Conservation (phyloP, 2,329 filamentous ascomycete genomes). For the Fusarium penzigii region DNA sequence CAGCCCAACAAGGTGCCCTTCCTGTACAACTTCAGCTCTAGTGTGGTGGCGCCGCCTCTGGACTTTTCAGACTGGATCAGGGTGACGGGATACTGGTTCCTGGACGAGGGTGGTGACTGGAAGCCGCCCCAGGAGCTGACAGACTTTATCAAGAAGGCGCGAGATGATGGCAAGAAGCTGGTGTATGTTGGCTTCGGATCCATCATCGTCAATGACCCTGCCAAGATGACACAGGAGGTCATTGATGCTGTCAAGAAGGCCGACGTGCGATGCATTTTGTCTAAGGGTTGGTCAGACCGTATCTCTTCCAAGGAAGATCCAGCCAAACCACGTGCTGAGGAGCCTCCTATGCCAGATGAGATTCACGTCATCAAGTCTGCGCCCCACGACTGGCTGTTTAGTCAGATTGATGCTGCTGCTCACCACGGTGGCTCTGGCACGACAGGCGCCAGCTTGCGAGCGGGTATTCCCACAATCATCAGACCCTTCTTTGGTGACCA, state of each 20-base stretch:
- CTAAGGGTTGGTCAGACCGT: slow-evolving; percentile 96
- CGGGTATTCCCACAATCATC: slow-evolving; percentile 90
- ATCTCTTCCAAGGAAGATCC: slow-evolving; percentile 49
- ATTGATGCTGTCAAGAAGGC: slow-evolving; percentile 88
- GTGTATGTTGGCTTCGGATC: slow-evolving; percentile 98
- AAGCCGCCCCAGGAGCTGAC: slow-evolving; percentile 73
- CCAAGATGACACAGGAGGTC: slow-evolving; percentile 86
- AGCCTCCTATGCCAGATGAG: slow-evolving; percentile 70
- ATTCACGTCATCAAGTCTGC: slow-evolving; percentile 88
- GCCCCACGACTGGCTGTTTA: slow-evolving; percentile 96
- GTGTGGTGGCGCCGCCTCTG: slow-evolving; percentile 88
- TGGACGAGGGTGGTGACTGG: slow-evolving; percentile 75
- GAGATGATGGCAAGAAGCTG: slow-evolving; percentile 81
- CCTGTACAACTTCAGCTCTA: slow-evolving; percentile 94
- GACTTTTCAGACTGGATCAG: slow-evolving; percentile 98
- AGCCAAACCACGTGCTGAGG: slow-evolving; percentile 54
- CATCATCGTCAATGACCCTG: slow-evolving; percentile 88
- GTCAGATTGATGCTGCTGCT: slow-evolving; percentile 87
- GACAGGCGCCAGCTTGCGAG: slow-evolving; percentile 87
- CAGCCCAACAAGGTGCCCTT: slow-evolving; percentile 98
- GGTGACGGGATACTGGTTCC: slow-evolving; percentile 97
- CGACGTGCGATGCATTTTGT: slow-evolving; percentile 90
- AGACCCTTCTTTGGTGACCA: slow-evolving; percentile 98
- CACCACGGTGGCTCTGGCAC: slow-evolving; percentile 96
- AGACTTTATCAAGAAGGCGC: slow-evolving; percentile 81